phyloP scores from a whole-genome alignment of 2,329 filamentous ascomycete species.

The Colletotrichum sp. region DNA sequence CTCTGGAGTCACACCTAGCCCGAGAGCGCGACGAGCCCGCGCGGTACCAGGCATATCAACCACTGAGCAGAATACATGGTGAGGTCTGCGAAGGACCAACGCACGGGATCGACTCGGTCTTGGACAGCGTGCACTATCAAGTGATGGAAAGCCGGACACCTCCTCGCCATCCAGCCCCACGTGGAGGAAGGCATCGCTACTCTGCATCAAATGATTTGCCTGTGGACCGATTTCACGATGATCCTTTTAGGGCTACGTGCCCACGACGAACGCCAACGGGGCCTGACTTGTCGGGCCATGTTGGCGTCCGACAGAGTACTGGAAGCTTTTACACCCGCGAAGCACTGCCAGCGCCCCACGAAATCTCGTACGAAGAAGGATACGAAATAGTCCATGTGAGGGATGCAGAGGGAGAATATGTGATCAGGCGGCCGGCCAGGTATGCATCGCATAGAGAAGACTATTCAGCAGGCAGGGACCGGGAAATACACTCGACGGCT shows the following conservation, averaged over 20 bases:
- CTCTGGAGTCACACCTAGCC: constrained; percentile 12
- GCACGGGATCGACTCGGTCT: background rate
- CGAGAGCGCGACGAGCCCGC: constrained; percentile 1
- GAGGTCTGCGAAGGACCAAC: background rate
- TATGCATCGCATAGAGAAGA: constrained; percentile 27
- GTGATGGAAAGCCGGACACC: background rate
- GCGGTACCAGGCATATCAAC: background rate
- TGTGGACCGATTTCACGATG: background rate
- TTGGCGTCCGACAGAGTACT: background rate
- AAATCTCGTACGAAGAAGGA: constrained; percentile 37
- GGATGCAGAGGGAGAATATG: constrained; percentile 51
- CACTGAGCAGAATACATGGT: background rate
- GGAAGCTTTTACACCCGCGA: background rate
- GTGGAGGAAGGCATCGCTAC: background rate
- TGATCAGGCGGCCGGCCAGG: constrained; percentile 46
- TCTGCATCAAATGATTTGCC: background rate
- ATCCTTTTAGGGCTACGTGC: background rate
- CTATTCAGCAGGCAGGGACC: background rate
- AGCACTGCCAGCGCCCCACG: background rate
- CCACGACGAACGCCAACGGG: background rate
- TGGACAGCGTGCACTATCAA: background rate
- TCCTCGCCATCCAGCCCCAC: background rate
- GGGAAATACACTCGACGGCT: background rate
- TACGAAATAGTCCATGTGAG: constrained; percentile 53
- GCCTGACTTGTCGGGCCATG: background rate